Conservation (phyloP, 371 early-diverging fungal species). For the Apophysomyces sp. region DNA sequence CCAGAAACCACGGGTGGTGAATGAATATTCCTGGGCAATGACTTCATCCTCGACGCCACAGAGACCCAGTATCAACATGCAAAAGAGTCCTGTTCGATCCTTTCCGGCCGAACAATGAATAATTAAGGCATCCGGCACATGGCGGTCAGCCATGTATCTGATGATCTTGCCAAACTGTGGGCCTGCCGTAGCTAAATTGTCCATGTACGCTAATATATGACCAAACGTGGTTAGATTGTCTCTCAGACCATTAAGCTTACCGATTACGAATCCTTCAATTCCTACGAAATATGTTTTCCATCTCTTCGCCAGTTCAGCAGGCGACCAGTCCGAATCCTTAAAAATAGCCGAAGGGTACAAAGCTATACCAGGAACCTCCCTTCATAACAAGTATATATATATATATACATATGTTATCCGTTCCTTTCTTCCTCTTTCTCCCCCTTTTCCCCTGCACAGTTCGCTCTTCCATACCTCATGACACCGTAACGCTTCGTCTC, state of each 20-base stretch:
- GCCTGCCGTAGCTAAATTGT: neutral
- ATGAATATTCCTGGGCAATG: constrained; percentile 73
- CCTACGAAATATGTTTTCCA: constrained; percentile 39
- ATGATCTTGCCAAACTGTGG: constrained; percentile 17
- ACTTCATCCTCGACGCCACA: constrained; percentile 70
- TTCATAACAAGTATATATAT: neutral
- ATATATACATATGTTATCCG: too few relatives aligned
- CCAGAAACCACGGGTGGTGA: constrained; percentile 37
- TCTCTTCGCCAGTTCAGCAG: constrained; percentile 34
- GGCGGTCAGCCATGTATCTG: neutral
- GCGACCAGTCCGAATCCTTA: constrained; percentile 37
- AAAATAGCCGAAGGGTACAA: constrained; percentile 38
- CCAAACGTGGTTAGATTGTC: too few relatives aligned
- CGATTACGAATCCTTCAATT: constrained; percentile 37
- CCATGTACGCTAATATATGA: neutral
- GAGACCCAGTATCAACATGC: constrained; percentile 64
- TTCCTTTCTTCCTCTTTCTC: neutral
- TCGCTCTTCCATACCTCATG: constrained; percentile 35
- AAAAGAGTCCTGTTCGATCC: constrained; percentile 82
- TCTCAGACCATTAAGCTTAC: too few relatives aligned
- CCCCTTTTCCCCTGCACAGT: too few relatives aligned
- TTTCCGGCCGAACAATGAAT: constrained; percentile 87
- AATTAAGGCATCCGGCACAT: constrained; percentile 29
- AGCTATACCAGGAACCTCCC: constrained; percentile 5
- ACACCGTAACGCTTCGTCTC: constrained; percentile 51